Percentiles rank a stretch among this genome's conserved stretches.
phyloP scores from a whole-genome alignment of 768 basidiomycete species.

The Strobilomyces echinocephalus region DNA sequence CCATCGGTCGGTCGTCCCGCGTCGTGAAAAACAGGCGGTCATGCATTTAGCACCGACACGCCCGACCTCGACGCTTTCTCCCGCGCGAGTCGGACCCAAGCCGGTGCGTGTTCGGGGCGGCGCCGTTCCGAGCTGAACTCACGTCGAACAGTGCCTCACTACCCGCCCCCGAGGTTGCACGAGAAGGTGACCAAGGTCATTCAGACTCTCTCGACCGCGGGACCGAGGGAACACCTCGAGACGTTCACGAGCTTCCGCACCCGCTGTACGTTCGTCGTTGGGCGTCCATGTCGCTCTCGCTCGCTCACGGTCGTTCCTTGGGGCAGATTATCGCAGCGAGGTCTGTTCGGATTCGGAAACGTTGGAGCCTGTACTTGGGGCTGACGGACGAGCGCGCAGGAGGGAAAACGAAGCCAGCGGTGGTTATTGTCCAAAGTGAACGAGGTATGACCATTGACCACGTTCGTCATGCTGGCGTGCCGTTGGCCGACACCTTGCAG shows the following conservation, averaged over 20 bases:
- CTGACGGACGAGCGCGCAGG: constrained; percentile 37
- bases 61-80: constrained; percentile 48
- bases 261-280: constrained; percentile 48
- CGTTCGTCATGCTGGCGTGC: neutral
- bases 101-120: constrained; percentile 32
- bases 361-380: constrained; percentile 9
- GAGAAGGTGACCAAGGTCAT: constrained; percentile 56
- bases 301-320: constrained; percentile 20
- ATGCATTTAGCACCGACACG: constrained; percentile 66
- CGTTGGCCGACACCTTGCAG: constrained; percentile 32
- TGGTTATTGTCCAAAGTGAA: constrained; percentile 70
- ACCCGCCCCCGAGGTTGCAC: constrained; percentile 57
- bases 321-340: constrained; percentile 69
- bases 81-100: constrained; percentile 33
- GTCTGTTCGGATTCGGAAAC: constrained; percentile 35
- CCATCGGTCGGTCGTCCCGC: neutral
- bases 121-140: neutral
- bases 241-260: constrained; percentile 71
- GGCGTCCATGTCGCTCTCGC: neutral
- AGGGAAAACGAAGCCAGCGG: constrained; percentile 68
- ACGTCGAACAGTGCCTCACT: constrained; percentile 41
- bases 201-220: constrained; percentile 60
- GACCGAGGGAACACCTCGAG: constrained; percentile 58
- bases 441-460: constrained; percentile 40
- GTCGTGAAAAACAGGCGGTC: constrained; percentile 4